phyloP scores from a whole-genome alignment of 768 basidiomycete species.

The Pulveroboletus ravenelii region DNA sequence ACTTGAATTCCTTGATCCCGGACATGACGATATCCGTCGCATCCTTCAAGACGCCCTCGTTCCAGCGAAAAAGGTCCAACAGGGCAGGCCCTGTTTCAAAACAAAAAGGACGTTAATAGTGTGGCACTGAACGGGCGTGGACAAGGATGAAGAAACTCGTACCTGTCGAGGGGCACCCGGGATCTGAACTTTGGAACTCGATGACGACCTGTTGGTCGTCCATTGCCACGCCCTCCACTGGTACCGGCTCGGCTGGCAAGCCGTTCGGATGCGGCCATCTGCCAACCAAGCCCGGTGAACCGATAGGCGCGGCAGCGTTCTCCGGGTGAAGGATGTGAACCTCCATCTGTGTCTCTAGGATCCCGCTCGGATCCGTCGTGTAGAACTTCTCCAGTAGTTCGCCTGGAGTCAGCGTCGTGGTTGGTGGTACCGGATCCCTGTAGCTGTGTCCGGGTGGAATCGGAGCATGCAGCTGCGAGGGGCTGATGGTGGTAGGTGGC shows the following conservation, averaged over 20 bases:
- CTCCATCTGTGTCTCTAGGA: not conserved
- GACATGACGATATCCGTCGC: not conserved
- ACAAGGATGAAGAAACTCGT: not conserved
- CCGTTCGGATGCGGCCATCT: not conserved
- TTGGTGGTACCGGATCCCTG: not conserved
- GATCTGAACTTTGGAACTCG: slow-evolving; percentile 1
- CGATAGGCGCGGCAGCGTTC: not conserved
- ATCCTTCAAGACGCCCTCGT: not conserved
- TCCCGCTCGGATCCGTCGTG: not conserved
- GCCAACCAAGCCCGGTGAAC: not conserved
- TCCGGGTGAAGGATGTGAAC: not conserved
- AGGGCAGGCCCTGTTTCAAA: not conserved
- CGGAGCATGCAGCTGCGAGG: not conserved
- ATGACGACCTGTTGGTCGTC: not conserved
- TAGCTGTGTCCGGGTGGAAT: not conserved
- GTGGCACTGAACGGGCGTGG: not conserved
- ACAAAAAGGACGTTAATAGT: not conserved
- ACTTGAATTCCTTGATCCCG: not conserved
- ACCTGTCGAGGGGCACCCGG: not conserved
- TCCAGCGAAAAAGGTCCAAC: not conserved
- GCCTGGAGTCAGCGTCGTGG: not conserved
- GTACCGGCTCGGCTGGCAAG: not conserved
- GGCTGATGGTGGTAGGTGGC: slow-evolving; percentile 3
- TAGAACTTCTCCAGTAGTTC: slow-evolving; percentile 1
- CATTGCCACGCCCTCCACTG: not conserved